Base-by-base conservation (phyloP, 257 asterid genomes). In the Solanum ahanhuiri region DNA sequence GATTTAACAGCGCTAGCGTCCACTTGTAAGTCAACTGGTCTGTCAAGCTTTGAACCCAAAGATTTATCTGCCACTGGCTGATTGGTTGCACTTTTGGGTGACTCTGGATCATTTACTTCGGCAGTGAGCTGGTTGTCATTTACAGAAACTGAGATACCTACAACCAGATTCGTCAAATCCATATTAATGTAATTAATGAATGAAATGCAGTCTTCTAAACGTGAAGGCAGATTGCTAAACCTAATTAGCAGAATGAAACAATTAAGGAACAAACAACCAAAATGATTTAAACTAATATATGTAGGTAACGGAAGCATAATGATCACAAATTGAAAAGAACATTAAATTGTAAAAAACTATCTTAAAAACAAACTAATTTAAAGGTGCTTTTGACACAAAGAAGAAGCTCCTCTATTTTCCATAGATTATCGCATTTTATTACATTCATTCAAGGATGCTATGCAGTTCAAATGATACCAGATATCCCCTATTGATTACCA, bases 121-220 rank as follows among this genome's bases (percentile, higher is more conserved):
- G 85, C 89, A 37, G 87, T 63, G 41, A 10, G 81, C 43, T 60
- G 86, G 17, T 88, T 85, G 72, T 86, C 90, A 89, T 85, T 60
- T 54, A 83, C 71, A 83, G 87, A 87, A 71, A 87, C 87, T 54
- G 67, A 82, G 83, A 4, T 82, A 81, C 87, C 96, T 93, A 93
- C 88, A 83, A 57, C 72, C 33, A 83, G 35, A 75, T 12, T 43
- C 6, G 5, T 31, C 25, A 7, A 43, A 43, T 82, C 91, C 33
- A 34, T 86, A 28, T 28, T 28, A 28, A 28, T 28, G 30, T 28
- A 28, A 67, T 35, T 54, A 76, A 25, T 4, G 39, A 77, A 43
- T 14, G 17, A 72, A 35, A 22, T 25, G 83, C n/a, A 43, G 25
- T 18, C 25, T 77, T 77, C 34, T 15, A n/a, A n/a, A n/a, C n/a